Evolutionary conservation across 2,329 filamentous ascomycete species (phyloP).

Genomic region (Trichoderma simmonsii): DNA sequence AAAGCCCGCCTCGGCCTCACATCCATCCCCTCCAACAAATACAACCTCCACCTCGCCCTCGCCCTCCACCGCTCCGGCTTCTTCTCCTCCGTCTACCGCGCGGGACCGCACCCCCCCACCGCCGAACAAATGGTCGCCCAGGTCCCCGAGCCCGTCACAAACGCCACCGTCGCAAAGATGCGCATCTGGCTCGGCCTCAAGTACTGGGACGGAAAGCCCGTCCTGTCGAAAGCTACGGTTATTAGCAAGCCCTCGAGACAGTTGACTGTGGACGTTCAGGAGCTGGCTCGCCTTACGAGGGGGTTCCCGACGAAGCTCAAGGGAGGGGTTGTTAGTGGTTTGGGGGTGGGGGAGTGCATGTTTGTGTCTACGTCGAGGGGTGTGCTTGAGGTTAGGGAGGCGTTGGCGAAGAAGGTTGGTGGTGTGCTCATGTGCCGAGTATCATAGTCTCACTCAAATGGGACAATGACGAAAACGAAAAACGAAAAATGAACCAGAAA

Average conservation of each 20-base stretch:
- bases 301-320: slow-evolving; percentile 58
- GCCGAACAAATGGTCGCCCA: slow-evolving; percentile 43
- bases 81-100: slow-evolving; percentile 73
- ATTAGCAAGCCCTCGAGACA: slow-evolving; percentile 73
- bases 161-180: slow-evolving; percentile 67
- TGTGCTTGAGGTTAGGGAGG: slow-evolving; percentile 78
- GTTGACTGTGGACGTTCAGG: slow-evolving; percentile 61
- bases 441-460: slow-evolving; percentile 34
- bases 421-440: slow-evolving; percentile 75
- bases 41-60: slow-evolving; percentile 72
- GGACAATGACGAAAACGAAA: not conserved
- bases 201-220: slow-evolving; percentile 81
- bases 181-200: slow-evolving; percentile 87
- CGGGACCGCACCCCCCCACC: slow-evolving; percentile 55
- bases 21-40: slow-evolving; percentile 74
- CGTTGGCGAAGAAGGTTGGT: slow-evolving; percentile 75
- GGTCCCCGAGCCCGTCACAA: slow-evolving; percentile 58
- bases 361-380: slow-evolving; percentile 76
- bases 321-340: slow-evolving; percentile 67
- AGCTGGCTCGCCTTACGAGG: slow-evolving; percentile 63
- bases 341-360: slow-evolving; percentile 78
- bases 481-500: not conserved
- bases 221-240: slow-evolving; percentile 63
- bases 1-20: slow-evolving; percentile 81
- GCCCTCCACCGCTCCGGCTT: slow-evolving; percentile 81